These are phyloP conservation scores for Aspergillus sojae DNA, from an alignment of 2,329 filamentous ascomycete species.

Conservation along the genomic window DNA sequence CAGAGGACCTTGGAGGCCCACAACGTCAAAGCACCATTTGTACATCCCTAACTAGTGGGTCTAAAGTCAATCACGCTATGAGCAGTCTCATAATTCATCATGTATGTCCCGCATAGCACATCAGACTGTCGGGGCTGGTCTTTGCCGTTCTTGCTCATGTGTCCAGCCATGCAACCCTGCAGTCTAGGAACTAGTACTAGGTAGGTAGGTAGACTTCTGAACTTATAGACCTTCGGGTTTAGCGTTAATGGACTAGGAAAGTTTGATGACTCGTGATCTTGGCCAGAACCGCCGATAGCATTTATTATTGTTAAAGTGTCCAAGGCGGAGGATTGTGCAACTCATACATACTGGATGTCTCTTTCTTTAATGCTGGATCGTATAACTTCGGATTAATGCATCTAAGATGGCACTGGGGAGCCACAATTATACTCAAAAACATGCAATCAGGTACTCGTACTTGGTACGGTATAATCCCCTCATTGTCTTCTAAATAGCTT, in stretches of 20 bases:
- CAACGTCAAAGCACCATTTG: not conserved
- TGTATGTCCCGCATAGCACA: too few relatives aligned
- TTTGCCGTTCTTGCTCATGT: not conserved
- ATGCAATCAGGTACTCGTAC: too few relatives aligned
- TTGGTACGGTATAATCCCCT: too few relatives aligned
- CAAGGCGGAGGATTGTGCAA: too few relatives aligned
- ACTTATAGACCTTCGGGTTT: not conserved
- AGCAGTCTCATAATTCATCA: not conserved
- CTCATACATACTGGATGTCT: not conserved
- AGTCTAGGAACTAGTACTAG: not conserved
- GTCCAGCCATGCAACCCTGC: not conserved
- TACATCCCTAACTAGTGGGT: not conserved
- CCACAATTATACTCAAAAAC: too few relatives aligned
- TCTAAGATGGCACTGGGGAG: too few relatives aligned
- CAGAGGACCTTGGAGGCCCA: not conserved
- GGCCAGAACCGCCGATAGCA: too few relatives aligned
- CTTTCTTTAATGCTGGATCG: too few relatives aligned
- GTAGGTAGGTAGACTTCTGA: not conserved
- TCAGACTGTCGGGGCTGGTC: not conserved
- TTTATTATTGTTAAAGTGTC: too few relatives aligned
- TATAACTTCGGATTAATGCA: not conserved
- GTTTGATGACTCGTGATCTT: too few relatives aligned
- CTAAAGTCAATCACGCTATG: not conserved
- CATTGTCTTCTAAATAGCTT: too few relatives aligned
- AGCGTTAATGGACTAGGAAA: not conserved